Percentiles rank a stretch among this genome's conserved stretches.
These are phyloP conservation scores for Globisporangium cederbergense DNA, from an alignment of 352 stramenopile species.

Conservation along the genomic window DNA sequence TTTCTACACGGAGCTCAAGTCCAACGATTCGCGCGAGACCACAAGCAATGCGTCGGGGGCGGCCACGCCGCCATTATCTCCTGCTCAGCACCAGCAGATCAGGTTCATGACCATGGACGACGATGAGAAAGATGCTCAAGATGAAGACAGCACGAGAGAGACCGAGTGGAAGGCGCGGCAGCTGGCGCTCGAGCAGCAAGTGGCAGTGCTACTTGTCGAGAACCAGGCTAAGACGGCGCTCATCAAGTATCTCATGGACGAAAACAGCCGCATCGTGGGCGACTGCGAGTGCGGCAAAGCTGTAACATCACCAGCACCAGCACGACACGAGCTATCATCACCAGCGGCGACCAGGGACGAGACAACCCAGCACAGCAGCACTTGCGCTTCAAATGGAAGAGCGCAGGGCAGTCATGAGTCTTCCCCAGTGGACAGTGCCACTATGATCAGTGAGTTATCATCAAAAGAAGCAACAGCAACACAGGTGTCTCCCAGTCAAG, in stretches of 20 bases:
- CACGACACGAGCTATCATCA: background rate
- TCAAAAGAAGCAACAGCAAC: background rate
- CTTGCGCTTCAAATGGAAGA: conserved; percentile 12
- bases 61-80: background rate
- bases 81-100: background rate
- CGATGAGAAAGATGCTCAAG: background rate
- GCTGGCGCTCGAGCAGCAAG: conserved; percentile 14
- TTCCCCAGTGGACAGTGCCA: background rate
- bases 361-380: background rate
- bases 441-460: background rate
- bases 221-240: conserved; percentile 14
- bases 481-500: conserved; percentile 2
- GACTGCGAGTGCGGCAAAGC: conserved; percentile 8
- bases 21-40: conserved; percentile 8
- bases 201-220: conserved; percentile 14
- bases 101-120: background rate
- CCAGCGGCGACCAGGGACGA: background rate
- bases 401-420: background rate
- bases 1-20: conserved; percentile 12
- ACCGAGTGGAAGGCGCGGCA: conserved; percentile 7
- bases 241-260: conserved; percentile 14
- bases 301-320: background rate
- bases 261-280: conserved; percentile 7
- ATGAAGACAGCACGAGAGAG: background rate
- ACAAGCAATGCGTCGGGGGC: conserved; percentile 1